Evolutionary conservation across 2,329 filamentous ascomycete species (phyloP).

Genomic region (Cladosporium austrohemisphaericum): DNA sequence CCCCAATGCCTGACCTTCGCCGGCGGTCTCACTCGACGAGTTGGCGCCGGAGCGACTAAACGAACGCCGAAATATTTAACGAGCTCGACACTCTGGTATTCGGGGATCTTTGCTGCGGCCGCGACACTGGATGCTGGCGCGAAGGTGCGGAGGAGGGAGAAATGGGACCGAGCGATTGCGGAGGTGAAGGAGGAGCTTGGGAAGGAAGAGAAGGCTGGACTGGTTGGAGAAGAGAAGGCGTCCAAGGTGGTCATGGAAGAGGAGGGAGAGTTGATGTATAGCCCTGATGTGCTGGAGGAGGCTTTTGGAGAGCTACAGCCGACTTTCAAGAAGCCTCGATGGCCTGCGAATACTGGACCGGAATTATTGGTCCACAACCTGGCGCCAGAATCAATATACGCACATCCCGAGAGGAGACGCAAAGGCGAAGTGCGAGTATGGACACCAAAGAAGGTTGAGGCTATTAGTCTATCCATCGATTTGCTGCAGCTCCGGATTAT

Average conservation of each 20-base stretch:
- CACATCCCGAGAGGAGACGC: conserved; percentile 19
- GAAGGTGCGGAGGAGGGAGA: conserved; percentile 56
- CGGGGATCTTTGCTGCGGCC: conserved; percentile 63
- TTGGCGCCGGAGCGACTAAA: conserved; percentile 49
- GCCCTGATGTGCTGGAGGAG: conserved; percentile 13
- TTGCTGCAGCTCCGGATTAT: conserved; percentile 38
- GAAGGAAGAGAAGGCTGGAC: conserved; percentile 32
- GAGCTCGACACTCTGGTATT: conserved; percentile 63
- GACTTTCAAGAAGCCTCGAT: conserved; percentile 21
- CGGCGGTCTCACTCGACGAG: conserved; percentile 47
- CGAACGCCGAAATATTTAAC: conserved; percentile 48
- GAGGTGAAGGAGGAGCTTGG: conserved; percentile 50
- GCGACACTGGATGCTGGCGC: conserved; percentile 58
- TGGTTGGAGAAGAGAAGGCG: neutral
- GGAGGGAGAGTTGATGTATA: neutral
- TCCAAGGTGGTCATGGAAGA: conserved; percentile 1
- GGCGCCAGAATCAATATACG: conserved; percentile 46
- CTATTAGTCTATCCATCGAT: conserved; percentile 40
- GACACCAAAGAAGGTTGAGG: conserved; percentile 42
- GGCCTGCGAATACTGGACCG: conserved; percentile 41
- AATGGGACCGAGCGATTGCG: conserved; percentile 61
- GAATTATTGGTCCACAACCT: conserved; percentile 29
- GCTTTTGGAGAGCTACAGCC: conserved; percentile 21
- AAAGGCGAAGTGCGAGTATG: conserved; percentile 21
- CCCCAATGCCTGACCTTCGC: conserved; percentile 54